Evolutionary conservation across 805 yeast genomes (phyloP).

Genomic region (Candida rishiriensis): DNA sequence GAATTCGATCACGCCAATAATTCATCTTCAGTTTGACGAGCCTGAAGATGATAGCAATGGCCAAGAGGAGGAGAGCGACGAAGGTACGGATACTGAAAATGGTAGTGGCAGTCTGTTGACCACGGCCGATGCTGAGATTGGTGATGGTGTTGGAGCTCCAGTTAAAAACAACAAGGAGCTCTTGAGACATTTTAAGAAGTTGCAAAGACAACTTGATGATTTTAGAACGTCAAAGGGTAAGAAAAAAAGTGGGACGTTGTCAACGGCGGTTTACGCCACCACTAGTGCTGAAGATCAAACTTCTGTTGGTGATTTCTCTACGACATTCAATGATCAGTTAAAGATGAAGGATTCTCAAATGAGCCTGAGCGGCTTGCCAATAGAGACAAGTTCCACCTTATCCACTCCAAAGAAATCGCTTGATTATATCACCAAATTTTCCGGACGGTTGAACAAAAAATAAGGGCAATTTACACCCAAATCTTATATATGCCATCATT

Average conservation of each 20-base stretch:
- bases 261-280: not conserved
- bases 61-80: slow-evolving; percentile 23
- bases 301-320: slow-evolving; percentile 2
- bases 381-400: slow-evolving; percentile 12
- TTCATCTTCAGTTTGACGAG: slow-evolving; percentile 22
- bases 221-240: slow-evolving; percentile 8
- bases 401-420: slow-evolving; percentile 17
- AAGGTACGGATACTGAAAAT: slow-evolving; percentile 5
- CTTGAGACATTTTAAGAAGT: slow-evolving; percentile 42
- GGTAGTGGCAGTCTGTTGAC: not conserved
- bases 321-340: slow-evolving; percentile 12
- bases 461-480: not conserved
- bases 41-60: slow-evolving; percentile 24
- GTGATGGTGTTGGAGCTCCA: not conserved
- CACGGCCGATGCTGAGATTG: not conserved
- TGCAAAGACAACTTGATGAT: slow-evolving; percentile 37
- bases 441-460: slow-evolving; percentile 18
- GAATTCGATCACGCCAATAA: slow-evolving; percentile 47
- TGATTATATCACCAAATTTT: slow-evolving; percentile 21
- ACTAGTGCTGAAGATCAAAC: not conserved
- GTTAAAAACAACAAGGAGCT: slow-evolving; percentile 25
- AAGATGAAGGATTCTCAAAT: slow-evolving; percentile 8
- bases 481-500: not conserved
- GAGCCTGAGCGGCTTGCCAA: slow-evolving; percentile 7
- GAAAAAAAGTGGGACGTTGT: not conserved